A percentile compares a stretch with the other conserved stretches of the same genome.
Evolutionary conservation across 306 rosid species (phyloP).

Genomic region (Medicago lupulina): DNA sequence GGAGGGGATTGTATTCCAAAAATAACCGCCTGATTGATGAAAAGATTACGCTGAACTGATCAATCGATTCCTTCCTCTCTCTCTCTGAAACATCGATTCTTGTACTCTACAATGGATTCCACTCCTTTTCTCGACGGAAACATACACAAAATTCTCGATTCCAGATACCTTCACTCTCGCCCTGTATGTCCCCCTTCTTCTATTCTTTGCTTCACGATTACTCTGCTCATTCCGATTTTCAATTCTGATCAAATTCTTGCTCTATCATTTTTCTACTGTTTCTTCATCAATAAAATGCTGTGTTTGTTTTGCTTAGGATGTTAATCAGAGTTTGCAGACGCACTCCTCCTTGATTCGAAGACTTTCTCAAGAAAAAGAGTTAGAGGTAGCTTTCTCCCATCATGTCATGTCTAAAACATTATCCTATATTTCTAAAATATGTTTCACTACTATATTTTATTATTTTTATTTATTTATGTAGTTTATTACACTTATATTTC

Average conservation of each 20-base stretch:
- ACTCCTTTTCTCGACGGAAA: constrained; percentile 73
- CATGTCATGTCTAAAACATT: constrained; percentile 39
- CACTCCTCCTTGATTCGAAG: constrained; percentile 90
- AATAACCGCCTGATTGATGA: constrained; percentile 46
- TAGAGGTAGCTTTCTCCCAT: constrained; percentile 60
- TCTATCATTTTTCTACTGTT: neutral
- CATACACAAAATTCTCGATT: constrained; percentile 61
- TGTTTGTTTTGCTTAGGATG: constrained; percentile 53
- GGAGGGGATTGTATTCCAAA: neutral
- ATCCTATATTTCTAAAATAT: neutral
- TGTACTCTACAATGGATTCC: constrained; percentile 62
- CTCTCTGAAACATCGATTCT: constrained; percentile 4
- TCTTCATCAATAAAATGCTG: constrained; percentile 8
- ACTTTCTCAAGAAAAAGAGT: constrained; percentile 78
- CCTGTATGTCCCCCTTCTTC: constrained; percentile 46
- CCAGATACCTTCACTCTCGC: constrained; percentile 58
- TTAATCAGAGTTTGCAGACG: constrained; percentile 68
- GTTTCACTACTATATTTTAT: constrained; percentile 4
- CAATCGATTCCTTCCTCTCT: constrained; percentile 18
- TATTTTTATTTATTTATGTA: neutral
- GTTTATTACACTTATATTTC: neutral
- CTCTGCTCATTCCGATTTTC: constrained; percentile 11
- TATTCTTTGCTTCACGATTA: neutral
- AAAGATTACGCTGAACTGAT: constrained; percentile 28
- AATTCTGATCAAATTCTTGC: neutral